Percentiles rank a stretch among this genome's conserved stretches.
Evolutionary conservation across 805 yeast genomes (phyloP).

Genomic region (Saturnispora sanitii): DNA sequence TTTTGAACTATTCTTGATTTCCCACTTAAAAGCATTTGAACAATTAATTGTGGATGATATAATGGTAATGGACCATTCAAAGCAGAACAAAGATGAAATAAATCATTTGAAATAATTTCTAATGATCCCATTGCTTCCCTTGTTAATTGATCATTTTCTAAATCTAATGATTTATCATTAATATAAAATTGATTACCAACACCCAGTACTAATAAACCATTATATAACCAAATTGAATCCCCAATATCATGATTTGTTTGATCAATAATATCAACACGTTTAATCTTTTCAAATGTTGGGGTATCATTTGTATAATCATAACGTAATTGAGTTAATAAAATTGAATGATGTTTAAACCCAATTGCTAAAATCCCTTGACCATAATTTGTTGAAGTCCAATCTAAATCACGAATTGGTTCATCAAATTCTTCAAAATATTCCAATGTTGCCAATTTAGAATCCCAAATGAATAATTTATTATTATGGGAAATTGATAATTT

Average conservation of each 20-base stretch:
- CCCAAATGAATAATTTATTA: conserved; percentile 65
- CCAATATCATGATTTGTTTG: conserved; percentile 78
- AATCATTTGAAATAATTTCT: conserved; percentile 42
- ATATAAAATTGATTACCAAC: conserved; percentile 84
- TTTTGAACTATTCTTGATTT: conserved; percentile 45
- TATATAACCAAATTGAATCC: conserved; percentile 77
- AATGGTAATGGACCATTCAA: conserved; percentile 84
- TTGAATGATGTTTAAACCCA: conserved; percentile 57
- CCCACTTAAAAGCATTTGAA: conserved; percentile 62
- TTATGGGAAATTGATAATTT: conserved; percentile 57
- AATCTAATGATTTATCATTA: conserved; percentile 60
- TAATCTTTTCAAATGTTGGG: conserved; percentile 70
- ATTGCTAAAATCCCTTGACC: conserved; percentile 69
- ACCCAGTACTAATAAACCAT: conserved; percentile 73
- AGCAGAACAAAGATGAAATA: conserved; percentile 63
- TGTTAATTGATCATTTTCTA: conserved; percentile 38
- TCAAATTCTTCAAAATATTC: conserved; percentile 46
- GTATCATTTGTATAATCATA: conserved; percentile 78
- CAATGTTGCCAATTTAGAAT: conserved; percentile 51
- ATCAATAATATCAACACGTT: conserved; percentile 56
- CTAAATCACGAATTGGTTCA: conserved; percentile 52
- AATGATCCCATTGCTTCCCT: conserved; percentile 48
- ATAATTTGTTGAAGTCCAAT: conserved; percentile 70
- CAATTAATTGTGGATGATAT: conserved; percentile 82
- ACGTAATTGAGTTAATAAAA: conserved; percentile 71